Percentiles rank a stretch among this genome's conserved stretches.
phyloP scores from a whole-genome alignment of 2,329 filamentous ascomycete species.

The Colletotrichum tropicale region DNA sequence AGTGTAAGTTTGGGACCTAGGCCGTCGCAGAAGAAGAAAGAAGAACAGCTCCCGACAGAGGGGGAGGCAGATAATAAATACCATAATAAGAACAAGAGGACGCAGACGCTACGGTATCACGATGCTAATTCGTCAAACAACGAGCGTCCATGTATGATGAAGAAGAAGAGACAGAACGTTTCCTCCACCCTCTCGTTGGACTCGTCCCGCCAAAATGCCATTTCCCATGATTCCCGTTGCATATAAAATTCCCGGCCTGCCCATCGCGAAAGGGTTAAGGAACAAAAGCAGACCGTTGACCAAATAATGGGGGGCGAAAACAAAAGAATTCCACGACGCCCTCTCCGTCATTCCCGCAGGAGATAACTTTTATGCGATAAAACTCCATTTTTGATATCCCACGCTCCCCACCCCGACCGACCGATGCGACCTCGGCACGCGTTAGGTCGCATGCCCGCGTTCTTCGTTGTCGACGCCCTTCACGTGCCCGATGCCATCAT shows the following conservation, averaged over 20 bases:
- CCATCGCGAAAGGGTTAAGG: not conserved
- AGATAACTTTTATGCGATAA: conserved; percentile 12
- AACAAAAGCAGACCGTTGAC: not conserved
- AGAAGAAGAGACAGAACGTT: not conserved
- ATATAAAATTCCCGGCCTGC: not conserved
- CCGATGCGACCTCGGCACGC: not conserved
- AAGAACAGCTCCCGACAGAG: not conserved
- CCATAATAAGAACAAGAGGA: not conserved
- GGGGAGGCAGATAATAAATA: not conserved
- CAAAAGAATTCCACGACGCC: not conserved
- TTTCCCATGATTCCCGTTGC: not conserved
- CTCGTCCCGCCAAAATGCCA: not conserved
- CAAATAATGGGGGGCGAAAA: not conserved
- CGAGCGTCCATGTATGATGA: not conserved
- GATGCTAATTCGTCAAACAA: not conserved
- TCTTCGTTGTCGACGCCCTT: not conserved
- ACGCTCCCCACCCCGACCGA: not conserved
- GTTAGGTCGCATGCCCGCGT: not conserved
- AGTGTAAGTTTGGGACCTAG: not conserved
- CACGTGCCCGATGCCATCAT: not conserved
- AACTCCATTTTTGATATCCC: conserved; percentile 7
- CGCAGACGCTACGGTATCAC: not conserved
- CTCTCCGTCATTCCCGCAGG: not conserved
- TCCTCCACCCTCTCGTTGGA: not conserved
- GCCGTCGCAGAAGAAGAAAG: not conserved